phyloP scores from a whole-genome alignment of 1,284 basidiomycete species.

The Uromyces viciae-fabae region DNA sequence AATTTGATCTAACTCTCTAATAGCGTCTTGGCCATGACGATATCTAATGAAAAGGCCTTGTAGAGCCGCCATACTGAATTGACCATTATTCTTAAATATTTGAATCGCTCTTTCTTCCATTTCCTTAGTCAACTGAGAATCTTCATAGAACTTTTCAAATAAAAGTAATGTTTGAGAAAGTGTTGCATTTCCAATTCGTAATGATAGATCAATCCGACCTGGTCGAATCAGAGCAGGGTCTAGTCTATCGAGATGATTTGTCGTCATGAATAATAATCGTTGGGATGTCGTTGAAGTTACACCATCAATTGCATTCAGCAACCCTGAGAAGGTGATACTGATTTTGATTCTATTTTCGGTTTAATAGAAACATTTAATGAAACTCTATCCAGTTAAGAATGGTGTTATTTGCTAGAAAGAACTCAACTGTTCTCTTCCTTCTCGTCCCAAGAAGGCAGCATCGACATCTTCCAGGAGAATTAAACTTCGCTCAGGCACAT shows the following conservation, averaged over 20 bases:
- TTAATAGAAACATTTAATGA: not conserved
- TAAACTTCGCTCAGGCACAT: constrained; percentile 86
- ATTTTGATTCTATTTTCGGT: constrained; percentile 49
- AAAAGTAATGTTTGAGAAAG: constrained; percentile 73
- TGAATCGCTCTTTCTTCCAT: constrained; percentile 62
- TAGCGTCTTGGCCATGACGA: constrained; percentile 49
- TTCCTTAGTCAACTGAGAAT: constrained; percentile 57
- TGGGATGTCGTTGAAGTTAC: constrained; percentile 89
- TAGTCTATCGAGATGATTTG: constrained; percentile 80
- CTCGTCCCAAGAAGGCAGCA: constrained; percentile 90
- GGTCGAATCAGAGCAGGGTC: constrained; percentile 92
- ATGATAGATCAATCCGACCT: constrained; percentile 82
- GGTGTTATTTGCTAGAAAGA: constrained; percentile 48
- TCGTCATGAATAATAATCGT: constrained; percentile 98
- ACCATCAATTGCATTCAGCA: constrained; percentile 94
- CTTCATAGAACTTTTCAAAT: constrained; percentile 76
- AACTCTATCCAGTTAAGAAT: no score
- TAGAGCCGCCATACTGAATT: constrained; percentile 85
- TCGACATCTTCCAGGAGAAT: constrained; percentile 95
- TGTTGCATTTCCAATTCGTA: constrained; percentile 81
- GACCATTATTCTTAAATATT: constrained; percentile 59
- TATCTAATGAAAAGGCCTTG: constrained; percentile 87
- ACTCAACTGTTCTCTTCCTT: constrained; percentile 71
- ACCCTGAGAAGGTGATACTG: constrained; percentile 92
- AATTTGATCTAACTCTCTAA: constrained; percentile 34